These are phyloP conservation scores for Saitozyma sp. DNA, from an alignment of 768 basidiomycete genomes.

Conservation along the genomic window DNA sequence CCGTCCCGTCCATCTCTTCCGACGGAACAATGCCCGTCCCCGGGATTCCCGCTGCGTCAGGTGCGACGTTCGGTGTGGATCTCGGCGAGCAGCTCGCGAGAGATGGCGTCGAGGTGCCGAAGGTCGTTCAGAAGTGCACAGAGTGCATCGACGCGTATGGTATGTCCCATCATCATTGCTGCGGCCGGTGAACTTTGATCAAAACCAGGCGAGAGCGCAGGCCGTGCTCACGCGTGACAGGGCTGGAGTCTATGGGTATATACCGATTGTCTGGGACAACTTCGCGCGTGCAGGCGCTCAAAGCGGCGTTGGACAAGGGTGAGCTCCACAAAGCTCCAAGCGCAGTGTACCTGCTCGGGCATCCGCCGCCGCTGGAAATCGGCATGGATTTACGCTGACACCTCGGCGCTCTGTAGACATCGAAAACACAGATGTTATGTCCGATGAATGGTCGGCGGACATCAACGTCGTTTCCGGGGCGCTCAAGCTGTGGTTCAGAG, in stretches of 20 bases:
- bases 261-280: conserved; percentile 91
- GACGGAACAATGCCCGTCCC: conserved; percentile 28
- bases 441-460: conserved; percentile 86
- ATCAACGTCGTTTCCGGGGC: conserved; percentile 95
- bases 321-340: conserved; percentile 19
- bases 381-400: background rate
- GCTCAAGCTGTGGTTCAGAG: conserved; percentile 92
- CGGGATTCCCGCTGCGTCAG: conserved; percentile 38
- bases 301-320: conserved; percentile 84
- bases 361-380: background rate
- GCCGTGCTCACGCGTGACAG: too few species aligned
- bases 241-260: conserved; percentile 75
- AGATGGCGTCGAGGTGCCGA: conserved; percentile 85
- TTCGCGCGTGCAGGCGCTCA: conserved; percentile 78
- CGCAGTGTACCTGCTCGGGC: background rate
- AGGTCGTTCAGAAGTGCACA: conserved; percentile 82
- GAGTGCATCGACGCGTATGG: conserved; percentile 90
- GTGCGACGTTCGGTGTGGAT: conserved; percentile 88
- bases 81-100: conserved; percentile 90
- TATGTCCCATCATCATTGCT: conserved; percentile 17
- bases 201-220: conserved; percentile 14
- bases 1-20: conserved; percentile 16
- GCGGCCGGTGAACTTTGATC: conserved; percentile 1
- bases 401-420: conserved; percentile 60
- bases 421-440: conserved; percentile 79